phyloP scores from a whole-genome alignment of 78 protist genomes.

The Speleostelium caveatum region DNA sequence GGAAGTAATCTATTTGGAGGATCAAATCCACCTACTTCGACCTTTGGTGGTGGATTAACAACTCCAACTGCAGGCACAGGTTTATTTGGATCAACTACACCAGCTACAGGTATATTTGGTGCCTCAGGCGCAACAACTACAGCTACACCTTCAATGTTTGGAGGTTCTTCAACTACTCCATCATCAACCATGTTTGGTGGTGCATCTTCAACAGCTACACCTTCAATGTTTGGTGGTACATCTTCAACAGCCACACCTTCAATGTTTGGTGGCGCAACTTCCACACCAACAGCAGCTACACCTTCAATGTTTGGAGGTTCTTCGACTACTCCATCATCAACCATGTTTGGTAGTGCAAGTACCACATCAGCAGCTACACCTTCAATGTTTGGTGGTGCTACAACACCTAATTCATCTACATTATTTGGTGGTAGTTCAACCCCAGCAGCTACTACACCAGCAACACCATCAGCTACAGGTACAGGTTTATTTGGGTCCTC shows the following conservation, averaged over 20 bases:
- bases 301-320: neutral
- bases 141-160: neutral
- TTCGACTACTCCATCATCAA: neutral
- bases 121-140: neutral
- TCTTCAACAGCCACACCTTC: constrained; percentile 22
- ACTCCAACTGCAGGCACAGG: neutral
- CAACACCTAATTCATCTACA: constrained; percentile 1
- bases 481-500: constrained; percentile 3
- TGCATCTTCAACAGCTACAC: neutral
- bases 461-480: constrained; percentile 18
- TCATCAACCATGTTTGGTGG: neutral
- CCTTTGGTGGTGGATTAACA: neutral
- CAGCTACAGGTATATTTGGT: constrained; percentile 30
- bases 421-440: constrained; percentile 25
- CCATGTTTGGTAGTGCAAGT: neutral
- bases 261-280: constrained; percentile 23
- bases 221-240: neutral
- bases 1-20: constrained; percentile 17
- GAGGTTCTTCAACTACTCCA: neutral
- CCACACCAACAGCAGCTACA: neutral
- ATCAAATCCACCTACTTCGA: neutral
- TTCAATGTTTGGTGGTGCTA: constrained; percentile 25
- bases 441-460: neutral
- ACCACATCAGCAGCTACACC: neutral
- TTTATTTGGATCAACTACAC: neutral